Conservation (phyloP, 1,284 basidiomycete species). For the Heterobasidion parviporum region DNA sequence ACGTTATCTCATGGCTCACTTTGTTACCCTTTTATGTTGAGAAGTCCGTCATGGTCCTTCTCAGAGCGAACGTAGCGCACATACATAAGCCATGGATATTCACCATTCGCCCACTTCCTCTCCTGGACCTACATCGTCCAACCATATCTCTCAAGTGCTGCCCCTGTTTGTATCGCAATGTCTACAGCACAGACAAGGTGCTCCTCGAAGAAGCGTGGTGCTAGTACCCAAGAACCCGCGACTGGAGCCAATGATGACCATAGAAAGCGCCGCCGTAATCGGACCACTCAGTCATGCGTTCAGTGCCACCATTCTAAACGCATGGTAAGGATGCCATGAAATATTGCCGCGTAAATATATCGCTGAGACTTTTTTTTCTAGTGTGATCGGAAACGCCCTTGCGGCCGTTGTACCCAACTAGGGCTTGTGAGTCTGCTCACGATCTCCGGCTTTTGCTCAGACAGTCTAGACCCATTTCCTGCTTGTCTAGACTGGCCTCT, state of each 20-base stretch:
- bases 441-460: not conserved
- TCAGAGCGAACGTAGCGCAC: too few relatives aligned
- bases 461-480: not conserved
- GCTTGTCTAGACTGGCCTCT: slow-evolving; percentile 58
- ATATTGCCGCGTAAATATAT: not conserved
- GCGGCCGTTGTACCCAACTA: slow-evolving; percentile 66
- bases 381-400: slow-evolving; percentile 69
- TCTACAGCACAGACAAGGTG: too few relatives aligned
- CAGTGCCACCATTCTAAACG: slow-evolving; percentile 74
- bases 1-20: too few relatives aligned
- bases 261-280: slow-evolving; percentile 48
- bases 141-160: too few relatives aligned
- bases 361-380: slow-evolving; percentile 2
- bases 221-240: too few relatives aligned
- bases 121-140: too few relatives aligned
- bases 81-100: too few relatives aligned
- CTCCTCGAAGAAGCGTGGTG: too few relatives aligned
- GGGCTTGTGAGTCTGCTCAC: slow-evolving; percentile 43
- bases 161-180: too few relatives aligned
- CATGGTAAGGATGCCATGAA: slow-evolving; percentile 44
- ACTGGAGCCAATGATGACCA: slow-evolving; percentile 11
- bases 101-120: too few relatives aligned
- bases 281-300: slow-evolving; percentile 58
- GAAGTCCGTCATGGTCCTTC: too few relatives aligned
- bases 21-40: too few relatives aligned